Conservation (phyloP, 2,329 filamentous ascomycete genomes). For the Trichoderma sp. region DNA sequence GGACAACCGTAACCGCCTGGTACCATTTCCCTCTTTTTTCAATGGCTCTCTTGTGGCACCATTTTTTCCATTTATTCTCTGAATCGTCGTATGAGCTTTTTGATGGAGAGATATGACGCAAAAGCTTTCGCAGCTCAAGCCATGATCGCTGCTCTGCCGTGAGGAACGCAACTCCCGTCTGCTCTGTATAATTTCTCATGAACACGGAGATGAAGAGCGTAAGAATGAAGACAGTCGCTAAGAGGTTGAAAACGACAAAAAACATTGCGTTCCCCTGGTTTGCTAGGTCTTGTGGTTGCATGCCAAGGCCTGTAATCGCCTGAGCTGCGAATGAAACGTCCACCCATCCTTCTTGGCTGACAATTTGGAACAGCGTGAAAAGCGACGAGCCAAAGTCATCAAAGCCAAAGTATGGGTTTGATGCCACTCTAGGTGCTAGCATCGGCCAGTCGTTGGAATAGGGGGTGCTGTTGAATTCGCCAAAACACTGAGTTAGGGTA, state of each 20-base stretch:
- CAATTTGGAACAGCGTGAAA: constrained; percentile 97
- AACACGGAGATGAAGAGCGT: constrained; percentile 98
- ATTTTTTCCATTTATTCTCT: constrained; percentile 78
- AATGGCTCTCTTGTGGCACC: constrained; percentile 93
- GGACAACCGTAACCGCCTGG: constrained; percentile 71
- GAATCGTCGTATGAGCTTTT: constrained; percentile 83
- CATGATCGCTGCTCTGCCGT: constrained; percentile 96
- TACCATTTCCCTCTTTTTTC: constrained; percentile 96
- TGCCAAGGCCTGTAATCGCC: constrained; percentile 73
- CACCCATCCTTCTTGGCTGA: constrained; percentile 96
- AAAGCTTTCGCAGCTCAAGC: constrained; percentile 89
- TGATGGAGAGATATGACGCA: constrained; percentile 91
- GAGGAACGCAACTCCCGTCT: constrained; percentile 93
- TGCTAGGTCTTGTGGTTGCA: constrained; percentile 69
- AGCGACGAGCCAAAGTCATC: constrained; percentile 92
- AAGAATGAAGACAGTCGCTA: constrained; percentile 93
- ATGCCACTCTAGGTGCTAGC: constrained; percentile 75
- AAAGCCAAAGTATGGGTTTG: constrained; percentile 86
- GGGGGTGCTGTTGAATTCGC: constrained; percentile 76
- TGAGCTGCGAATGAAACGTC: constrained; percentile 88
- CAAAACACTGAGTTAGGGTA: constrained; percentile 73
- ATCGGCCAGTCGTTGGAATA: constrained; percentile 76
- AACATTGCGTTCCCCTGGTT: constrained; percentile 87
- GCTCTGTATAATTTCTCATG: constrained; percentile 99
- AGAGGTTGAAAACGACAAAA: constrained; percentile 93